Percentiles rank a stretch among this genome's conserved stretches.
These are phyloP conservation scores for Vigna unguiculata DNA, from an alignment of 306 rosid genomes.

Conservation along the genomic window DNA sequence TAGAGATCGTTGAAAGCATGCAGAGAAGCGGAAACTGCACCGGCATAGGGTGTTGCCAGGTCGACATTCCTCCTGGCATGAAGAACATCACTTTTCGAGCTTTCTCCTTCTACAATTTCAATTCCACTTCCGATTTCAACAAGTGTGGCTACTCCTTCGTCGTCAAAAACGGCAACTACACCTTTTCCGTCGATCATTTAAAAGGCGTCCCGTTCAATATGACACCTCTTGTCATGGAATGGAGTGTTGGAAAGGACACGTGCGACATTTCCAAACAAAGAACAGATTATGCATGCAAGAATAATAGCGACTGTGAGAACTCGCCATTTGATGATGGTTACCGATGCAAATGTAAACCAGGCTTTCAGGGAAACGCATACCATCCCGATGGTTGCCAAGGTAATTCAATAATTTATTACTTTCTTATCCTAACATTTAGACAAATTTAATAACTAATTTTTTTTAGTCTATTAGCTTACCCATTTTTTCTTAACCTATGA, in stretches of 20 bases:
- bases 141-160: conserved; percentile 34
- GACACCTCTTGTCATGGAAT: conserved; percentile 45
- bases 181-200: neutral
- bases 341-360: neutral
- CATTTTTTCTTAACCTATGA: too few relatives aligned
- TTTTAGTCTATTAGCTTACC: too few relatives aligned
- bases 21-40: neutral
- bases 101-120: neutral
- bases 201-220: fast-evolving
- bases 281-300: neutral
- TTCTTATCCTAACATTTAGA: neutral
- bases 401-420: neutral
- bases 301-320: neutral
- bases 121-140: neutral
- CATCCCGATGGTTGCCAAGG: neutral
- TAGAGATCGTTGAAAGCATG: neutral
- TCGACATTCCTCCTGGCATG: conserved; percentile 10
- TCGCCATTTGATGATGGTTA: neutral
- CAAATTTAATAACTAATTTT: too few relatives aligned
- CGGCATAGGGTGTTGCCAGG: conserved; percentile 38
- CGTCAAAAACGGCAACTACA: conserved; percentile 32
- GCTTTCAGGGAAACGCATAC: neutral
- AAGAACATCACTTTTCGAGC: neutral
- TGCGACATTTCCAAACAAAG: neutral
- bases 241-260: conserved; percentile 41